Base-by-base conservation (phyloP, 768 basidiomycete species). In the Russula sp. region DNA sequence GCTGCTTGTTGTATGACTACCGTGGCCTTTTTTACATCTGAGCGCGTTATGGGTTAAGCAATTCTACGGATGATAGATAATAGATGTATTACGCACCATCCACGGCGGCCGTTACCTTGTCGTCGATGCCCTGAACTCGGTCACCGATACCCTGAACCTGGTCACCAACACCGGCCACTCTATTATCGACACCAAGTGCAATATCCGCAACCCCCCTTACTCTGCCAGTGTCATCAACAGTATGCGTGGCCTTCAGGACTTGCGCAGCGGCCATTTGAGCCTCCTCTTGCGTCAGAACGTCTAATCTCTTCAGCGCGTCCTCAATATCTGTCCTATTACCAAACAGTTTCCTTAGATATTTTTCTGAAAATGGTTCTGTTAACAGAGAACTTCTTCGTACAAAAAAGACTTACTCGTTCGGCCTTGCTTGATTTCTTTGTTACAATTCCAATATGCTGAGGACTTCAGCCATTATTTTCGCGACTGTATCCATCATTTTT, bases 251-350 rank as follows among this genome's bases (percentile, higher is more conserved):
- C 38, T 30, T 40, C 7, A 16, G 18, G 1, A 34, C 7, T n/a
- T 60, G n/a, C 8, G 44, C 53, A 16, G 36, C 46, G 7, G 34
- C 61, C 46, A 61, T 38, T 26, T 13, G 32, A 26, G 44, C 34
- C 26, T 62, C 28, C 32, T 56, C 61, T 3, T 56, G 24, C 24
- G 28, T 62, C 34, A 56, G 7, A 13, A 40, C 50, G 28, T 62
- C 46, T 26, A 56, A 14, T n/a, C 36, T 55, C n/a, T 56, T 38
- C 16, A 56, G 10, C 20, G 26, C 46, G 32, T 49, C 46, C n/a
- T 55, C 34, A 1, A 55, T 13, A n/a, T 48, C 44, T 13, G 54
- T 16, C 34, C 20, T 16, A 40, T 40, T 56, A n/a, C 32, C 24
- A 7, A 24, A 1, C 18, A 62, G n/a, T 14, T 28, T 56, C 32